Evolutionary conservation across 179 eudicot genomes (phyloP).

Genomic region (Nepenthes alata): DNA sequence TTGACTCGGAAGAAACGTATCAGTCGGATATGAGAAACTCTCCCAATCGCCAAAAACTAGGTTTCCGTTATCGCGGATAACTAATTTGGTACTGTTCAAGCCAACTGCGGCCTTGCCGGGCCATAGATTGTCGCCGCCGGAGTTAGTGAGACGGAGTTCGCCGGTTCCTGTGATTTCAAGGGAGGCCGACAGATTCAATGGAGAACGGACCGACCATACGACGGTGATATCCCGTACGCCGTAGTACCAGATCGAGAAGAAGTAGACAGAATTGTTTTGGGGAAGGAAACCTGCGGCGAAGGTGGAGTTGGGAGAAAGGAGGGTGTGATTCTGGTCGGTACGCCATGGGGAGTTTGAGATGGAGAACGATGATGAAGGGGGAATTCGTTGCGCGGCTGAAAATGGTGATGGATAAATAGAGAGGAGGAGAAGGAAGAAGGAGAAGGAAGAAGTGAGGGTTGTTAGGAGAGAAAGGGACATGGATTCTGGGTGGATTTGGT

Average conservation of each 20-base stretch:
- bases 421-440: neutral
- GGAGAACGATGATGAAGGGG: slow-evolving; percentile 18
- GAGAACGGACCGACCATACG: slow-evolving; percentile 42
- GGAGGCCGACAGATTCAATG: slow-evolving; percentile 26
- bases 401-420: neutral
- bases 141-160: slow-evolving; percentile 26
- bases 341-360: slow-evolving; percentile 39
- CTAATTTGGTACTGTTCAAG: slow-evolving; percentile 18
- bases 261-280: slow-evolving; percentile 18
- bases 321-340: slow-evolving; percentile 34
- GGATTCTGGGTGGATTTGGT: neutral
- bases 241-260: slow-evolving; percentile 55
- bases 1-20: slow-evolving; percentile 54
- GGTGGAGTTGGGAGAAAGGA: slow-evolving; percentile 42
- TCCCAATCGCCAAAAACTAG: slow-evolving; percentile 42
- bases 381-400: slow-evolving; percentile 7
- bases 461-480: neutral
- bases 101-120: slow-evolving; percentile 3
- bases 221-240: slow-evolving; percentile 17
- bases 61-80: slow-evolving; percentile 33
- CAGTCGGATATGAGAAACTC: slow-evolving; percentile 50
- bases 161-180: slow-evolving; percentile 40
- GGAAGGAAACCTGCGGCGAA: slow-evolving; percentile 63
- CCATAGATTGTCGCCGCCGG: slow-evolving; percentile 39
- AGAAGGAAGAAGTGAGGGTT: slow-evolving; percentile 13